phyloP scores from a whole-genome alignment of 371 early-diverging fungal species.

The Coelomomyces lativittatus region DNA sequence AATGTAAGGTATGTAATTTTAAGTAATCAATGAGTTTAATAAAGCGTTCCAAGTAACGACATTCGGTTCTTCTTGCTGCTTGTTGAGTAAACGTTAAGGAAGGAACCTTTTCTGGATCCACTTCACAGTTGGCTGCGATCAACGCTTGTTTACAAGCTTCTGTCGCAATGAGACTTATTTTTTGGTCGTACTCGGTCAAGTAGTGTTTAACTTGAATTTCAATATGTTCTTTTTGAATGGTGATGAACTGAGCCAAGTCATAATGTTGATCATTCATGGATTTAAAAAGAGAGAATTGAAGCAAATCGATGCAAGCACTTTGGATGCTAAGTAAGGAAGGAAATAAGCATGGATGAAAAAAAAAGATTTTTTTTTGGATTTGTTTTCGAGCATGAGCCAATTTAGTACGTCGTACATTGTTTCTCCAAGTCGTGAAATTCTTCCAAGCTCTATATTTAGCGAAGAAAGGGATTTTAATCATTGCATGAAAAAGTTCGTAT shows the following conservation, averaged over 20 bases:
- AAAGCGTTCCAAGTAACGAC: slow-evolving; percentile 25
- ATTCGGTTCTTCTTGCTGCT: slow-evolving; percentile 25
- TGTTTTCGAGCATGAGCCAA: slow-evolving; percentile 8
- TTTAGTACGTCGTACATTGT: slow-evolving; percentile 22
- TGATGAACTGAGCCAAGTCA: slow-evolving; percentile 16
- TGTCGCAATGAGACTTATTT: slow-evolving; percentile 10
- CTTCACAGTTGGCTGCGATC: not conserved
- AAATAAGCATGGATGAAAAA: slow-evolving; percentile 17
- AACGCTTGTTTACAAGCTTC: slow-evolving; percentile 8
- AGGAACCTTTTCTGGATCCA: no score
- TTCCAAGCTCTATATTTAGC: slow-evolving; percentile 46
- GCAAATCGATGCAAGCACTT: slow-evolving; percentile 7
- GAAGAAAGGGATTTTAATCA: slow-evolving; percentile 34
- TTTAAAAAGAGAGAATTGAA: not conserved
- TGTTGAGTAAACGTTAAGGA: slow-evolving; percentile 24
- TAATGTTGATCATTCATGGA: slow-evolving; percentile 7
- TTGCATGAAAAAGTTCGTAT: slow-evolving; percentile 15
- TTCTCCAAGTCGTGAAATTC: slow-evolving; percentile 18
- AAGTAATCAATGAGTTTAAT: slow-evolving; percentile 32
- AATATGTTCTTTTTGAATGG: slow-evolving; percentile 15
- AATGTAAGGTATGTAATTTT: slow-evolving; percentile 18
- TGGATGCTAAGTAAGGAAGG: slow-evolving; percentile 10
- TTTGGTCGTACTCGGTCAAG: slow-evolving; percentile 11
- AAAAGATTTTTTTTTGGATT: slow-evolving; percentile 16
- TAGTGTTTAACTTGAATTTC: slow-evolving; percentile 3